phyloP scores from a whole-genome alignment of 306 rosid genomes.

The Quercus glauca region DNA sequence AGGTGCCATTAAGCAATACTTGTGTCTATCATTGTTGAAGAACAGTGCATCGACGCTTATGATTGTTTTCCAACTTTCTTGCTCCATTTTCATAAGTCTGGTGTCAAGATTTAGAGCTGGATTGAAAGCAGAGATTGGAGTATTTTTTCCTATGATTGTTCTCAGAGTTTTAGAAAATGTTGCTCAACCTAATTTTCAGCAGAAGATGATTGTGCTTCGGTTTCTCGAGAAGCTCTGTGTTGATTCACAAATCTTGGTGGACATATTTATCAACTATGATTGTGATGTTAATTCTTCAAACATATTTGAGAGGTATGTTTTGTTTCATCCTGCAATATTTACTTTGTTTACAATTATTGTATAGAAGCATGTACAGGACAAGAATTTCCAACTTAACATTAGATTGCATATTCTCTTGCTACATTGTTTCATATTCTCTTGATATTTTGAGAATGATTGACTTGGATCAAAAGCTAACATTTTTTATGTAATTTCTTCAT shows the following conservation, averaged over 20 bases:
- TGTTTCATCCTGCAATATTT: conserved; percentile 19
- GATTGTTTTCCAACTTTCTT: conserved; percentile 93
- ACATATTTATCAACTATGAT: conserved; percentile 93
- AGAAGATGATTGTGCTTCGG: conserved; percentile 96
- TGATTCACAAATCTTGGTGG: conserved; percentile 97
- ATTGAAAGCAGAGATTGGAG: conserved; percentile 98
- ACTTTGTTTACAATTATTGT: neutral
- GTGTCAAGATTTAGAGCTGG: conserved; percentile 99
- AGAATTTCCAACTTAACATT: conserved; percentile 20
- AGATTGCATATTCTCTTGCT: neutral
- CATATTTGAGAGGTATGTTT: conserved; percentile 93
- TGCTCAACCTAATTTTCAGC: conserved; percentile 97
- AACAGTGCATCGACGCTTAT: conserved; percentile 97
- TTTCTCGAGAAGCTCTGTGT: conserved; percentile 86
- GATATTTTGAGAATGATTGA: conserved; percentile 12
- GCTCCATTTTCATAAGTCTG: conserved; percentile 98
- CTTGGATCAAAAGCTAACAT: conserved; percentile 19
- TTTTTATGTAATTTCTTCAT: conserved; percentile 12
- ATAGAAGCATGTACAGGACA: conserved; percentile 4
- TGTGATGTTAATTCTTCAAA: conserved; percentile 99
- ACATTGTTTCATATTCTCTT: neutral
- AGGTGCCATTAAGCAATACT: conserved; percentile 98
- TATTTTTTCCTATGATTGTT: conserved; percentile 98
- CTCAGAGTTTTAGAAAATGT: conserved; percentile 98
- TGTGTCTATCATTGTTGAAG: conserved; percentile 95